Conservation (phyloP, 148 eudicot species). For the Rhododendron kiyosumense region DNA sequence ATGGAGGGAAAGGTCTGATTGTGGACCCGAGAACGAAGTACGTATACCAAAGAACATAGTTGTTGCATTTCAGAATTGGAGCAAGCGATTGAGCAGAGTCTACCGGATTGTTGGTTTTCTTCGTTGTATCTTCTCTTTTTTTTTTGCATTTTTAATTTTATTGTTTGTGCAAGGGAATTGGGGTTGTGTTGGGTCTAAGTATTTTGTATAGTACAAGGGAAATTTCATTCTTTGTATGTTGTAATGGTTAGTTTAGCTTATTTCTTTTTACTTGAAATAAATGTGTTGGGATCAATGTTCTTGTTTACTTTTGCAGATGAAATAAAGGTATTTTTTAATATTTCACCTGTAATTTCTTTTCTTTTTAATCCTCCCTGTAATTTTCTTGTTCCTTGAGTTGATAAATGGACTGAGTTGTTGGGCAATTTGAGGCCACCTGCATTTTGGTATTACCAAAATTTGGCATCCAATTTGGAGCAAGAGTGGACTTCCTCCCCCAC, state of each 20-base stretch:
- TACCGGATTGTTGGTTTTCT: neutral
- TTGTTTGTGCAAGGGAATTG: neutral
- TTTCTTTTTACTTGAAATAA: too few species aligned
- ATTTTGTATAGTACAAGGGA: neutral
- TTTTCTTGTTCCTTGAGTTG: neutral
- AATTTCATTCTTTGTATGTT: neutral
- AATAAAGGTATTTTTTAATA: neutral
- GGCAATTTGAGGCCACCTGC: too few species aligned
- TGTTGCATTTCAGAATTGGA: neutral
- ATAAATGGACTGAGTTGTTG: too few species aligned
- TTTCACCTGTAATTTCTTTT: neutral
- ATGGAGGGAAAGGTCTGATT: constrained; percentile 86
- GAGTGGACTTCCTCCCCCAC: too few species aligned
- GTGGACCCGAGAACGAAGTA: constrained; percentile 93
- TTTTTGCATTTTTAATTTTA: too few species aligned
- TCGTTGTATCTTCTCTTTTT: neutral
- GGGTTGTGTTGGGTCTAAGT: neutral
- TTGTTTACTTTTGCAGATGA: neutral
- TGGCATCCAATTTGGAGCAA: too few species aligned
- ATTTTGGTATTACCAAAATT: too few species aligned
- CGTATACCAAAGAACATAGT: constrained; percentile 71
- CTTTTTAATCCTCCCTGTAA: neutral
- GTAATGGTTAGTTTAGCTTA: neutral
- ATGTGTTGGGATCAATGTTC: neutral
- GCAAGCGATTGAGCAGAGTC: neutral